A percentile compares a stretch with the other conserved stretches of the same genome.
These are phyloP conservation scores for Amaranthus hypochondriacus DNA, from an alignment of 148 eudicot genomes.

Conservation along the genomic window DNA sequence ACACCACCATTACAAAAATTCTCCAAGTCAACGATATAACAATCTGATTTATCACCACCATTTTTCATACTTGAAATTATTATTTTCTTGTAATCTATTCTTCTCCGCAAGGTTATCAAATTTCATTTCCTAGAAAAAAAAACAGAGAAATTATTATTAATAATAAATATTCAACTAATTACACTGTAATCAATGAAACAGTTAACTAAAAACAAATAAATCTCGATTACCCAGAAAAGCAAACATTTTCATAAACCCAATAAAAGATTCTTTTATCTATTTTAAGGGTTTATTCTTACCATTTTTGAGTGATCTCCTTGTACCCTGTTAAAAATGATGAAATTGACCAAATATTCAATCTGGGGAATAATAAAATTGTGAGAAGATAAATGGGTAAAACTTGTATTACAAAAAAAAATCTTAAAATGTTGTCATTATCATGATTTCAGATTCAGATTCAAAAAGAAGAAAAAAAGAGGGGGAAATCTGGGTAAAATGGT, in stretches of 20 bases:
- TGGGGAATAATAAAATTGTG: too few species aligned
- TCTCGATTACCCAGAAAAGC: background rate
- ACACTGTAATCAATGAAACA: constrained; percentile 18
- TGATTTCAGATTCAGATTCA: too few species aligned
- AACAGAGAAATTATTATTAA: background rate
- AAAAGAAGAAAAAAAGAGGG: too few species aligned
- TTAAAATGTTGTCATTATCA: too few species aligned
- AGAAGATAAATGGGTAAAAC: too few species aligned
- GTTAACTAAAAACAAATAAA: background rate
- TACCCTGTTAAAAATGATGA: constrained; percentile 3
- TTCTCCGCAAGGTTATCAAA: constrained; percentile 14
- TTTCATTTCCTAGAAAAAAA: constrained; percentile 21
- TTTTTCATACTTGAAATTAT: constrained; percentile 30
- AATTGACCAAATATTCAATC: too few species aligned
- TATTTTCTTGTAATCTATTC: constrained; percentile 24
- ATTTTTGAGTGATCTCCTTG: background rate
- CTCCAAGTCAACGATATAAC: constrained; percentile 62
- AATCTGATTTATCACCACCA: constrained; percentile 35
- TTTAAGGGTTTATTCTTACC: background rate
- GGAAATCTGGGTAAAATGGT: too few species aligned
- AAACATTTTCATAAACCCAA: background rate
- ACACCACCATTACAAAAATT: constrained; percentile 38
- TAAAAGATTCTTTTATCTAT: too few species aligned
- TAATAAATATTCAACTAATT: background rate
- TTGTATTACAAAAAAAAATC: too few species aligned